A percentile compares a stretch with the other conserved stretches of the same genome.
phyloP scores from a whole-genome alignment of 768 basidiomycete species.

The Amanita exitialis region DNA sequence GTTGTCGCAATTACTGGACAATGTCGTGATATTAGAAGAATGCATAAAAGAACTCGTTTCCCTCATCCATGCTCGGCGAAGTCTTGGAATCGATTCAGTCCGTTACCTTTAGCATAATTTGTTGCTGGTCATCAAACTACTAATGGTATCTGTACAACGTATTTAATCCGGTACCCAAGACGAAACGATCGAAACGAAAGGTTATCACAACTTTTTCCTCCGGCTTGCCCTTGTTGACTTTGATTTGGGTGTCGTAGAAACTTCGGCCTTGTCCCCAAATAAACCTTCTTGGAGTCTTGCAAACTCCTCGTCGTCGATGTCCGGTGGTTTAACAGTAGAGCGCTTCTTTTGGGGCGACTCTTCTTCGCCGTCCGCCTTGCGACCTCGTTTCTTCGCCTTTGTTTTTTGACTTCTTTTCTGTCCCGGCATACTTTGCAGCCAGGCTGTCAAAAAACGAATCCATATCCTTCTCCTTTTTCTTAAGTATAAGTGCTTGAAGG shows the following conservation, averaged over 20 bases:
- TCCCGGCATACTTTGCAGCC: slow-evolving; percentile 59
- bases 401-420: slow-evolving; percentile 29
- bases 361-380: slow-evolving; percentile 29
- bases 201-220: slow-evolving; percentile 20
- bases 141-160: slow-evolving; percentile 7
- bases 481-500: slow-evolving; percentile 74
- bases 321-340: slow-evolving; percentile 32
- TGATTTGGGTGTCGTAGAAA: slow-evolving; percentile 13
- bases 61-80: slow-evolving; percentile 74
- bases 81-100: slow-evolving; percentile 75
- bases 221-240: slow-evolving; percentile 21
- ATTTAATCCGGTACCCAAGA: background rate
- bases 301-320: slow-evolving; percentile 61
- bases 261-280: slow-evolving; percentile 34
- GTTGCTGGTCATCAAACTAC: slow-evolving; percentile 8
- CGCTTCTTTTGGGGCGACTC: slow-evolving; percentile 42
- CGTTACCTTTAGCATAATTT: slow-evolving; percentile 50
- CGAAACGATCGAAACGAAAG: background rate
- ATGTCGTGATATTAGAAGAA: slow-evolving; percentile 91
- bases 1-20: slow-evolving; percentile 80
- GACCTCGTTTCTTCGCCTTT: slow-evolving; percentile 49
- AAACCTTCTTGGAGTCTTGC: slow-evolving; percentile 48
- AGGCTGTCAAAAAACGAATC: slow-evolving; percentile 67
- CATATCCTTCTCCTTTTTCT: slow-evolving; percentile 56
- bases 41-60: slow-evolving; percentile 88